Conservation (phyloP, 164 flowering plant genomes). For the Echeveria elegans region DNA sequence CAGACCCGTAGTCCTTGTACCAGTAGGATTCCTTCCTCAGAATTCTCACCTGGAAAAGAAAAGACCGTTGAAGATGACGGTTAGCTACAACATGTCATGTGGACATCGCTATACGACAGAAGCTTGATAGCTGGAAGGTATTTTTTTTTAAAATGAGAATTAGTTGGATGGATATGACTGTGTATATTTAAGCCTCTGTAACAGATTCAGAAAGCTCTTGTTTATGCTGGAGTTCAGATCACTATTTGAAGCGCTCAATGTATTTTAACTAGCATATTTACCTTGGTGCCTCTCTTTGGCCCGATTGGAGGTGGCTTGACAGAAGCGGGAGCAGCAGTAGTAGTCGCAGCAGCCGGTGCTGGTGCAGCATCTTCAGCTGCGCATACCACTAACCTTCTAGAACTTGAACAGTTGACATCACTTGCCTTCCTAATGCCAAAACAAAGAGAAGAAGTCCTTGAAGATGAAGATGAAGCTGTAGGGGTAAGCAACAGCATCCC, state of each 20-base stretch:
- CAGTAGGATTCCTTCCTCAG: slow-evolving; percentile 9
- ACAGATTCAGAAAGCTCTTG: too few species aligned
- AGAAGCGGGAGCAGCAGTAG: slow-evolving; percentile 21
- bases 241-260: not conserved
- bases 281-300: slow-evolving; percentile 95
- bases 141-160: not conserved
- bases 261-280: slow-evolving; percentile 11
- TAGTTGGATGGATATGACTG: not conserved
- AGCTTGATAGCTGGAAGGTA: not conserved
- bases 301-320: slow-evolving; percentile 86
- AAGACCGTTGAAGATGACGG: not conserved
- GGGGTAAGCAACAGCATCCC: slow-evolving; percentile 35
- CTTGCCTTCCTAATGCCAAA: slow-evolving; percentile 20
- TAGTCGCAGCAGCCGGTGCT: slow-evolving; percentile 29
- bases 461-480: slow-evolving; percentile 19
- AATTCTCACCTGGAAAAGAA: slow-evolving; percentile 59
- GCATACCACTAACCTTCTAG: slow-evolving; percentile 48
- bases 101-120: not conserved
- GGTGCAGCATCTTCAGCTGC: slow-evolving; percentile 49
- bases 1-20: not conserved
- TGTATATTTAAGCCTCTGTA: too few species aligned
- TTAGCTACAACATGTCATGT: not conserved
- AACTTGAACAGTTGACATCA: not conserved
- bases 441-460: slow-evolving; percentile 16
- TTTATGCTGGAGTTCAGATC: not conserved